These are phyloP conservation scores for Glycine latifolia DNA, from an alignment of 306 rosid genomes.

Conservation along the genomic window DNA sequence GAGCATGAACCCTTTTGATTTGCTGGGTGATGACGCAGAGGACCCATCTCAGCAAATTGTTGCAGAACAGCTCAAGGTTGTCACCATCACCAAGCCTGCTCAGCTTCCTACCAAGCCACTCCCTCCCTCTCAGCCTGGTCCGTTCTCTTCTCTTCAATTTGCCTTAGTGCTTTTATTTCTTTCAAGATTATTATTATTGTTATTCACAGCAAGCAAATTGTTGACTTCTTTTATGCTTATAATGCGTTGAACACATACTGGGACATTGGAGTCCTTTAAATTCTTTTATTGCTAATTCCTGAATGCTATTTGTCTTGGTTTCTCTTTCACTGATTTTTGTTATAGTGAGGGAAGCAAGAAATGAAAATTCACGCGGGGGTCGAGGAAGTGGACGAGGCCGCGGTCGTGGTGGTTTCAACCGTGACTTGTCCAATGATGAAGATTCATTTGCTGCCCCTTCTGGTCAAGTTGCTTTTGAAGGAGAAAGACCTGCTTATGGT, in stretches of 20 bases:
- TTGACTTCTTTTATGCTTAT: too few relatives aligned
- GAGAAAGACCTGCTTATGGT: slow-evolving; percentile 60
- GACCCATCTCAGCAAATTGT: slow-evolving; percentile 65
- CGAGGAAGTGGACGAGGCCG: slow-evolving; percentile 62
- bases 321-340: too few relatives aligned
- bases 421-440: slow-evolving; percentile 54
- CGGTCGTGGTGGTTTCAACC: slow-evolving; percentile 43
- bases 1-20: slow-evolving; percentile 73
- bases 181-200: too few relatives aligned
- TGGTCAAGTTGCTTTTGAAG: slow-evolving; percentile 60
- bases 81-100: slow-evolving; percentile 33
- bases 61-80: slow-evolving; percentile 56
- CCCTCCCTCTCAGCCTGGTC: slow-evolving; percentile 77
- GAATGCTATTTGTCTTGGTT: too few relatives aligned
- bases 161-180: background rate
- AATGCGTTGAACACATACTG: too few relatives aligned
- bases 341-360: slow-evolving; percentile 72
- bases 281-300: too few relatives aligned
- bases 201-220: too few relatives aligned
- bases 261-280: too few relatives aligned
- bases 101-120: slow-evolving; percentile 72
- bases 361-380: slow-evolving; percentile 63
- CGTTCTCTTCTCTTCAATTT: background rate
- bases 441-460: slow-evolving; percentile 36
- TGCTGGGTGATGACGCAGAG: slow-evolving; percentile 80